Conservation (phyloP, 202 grass and related monocot genomes). For the Schoenoplectus triqueter region DNA sequence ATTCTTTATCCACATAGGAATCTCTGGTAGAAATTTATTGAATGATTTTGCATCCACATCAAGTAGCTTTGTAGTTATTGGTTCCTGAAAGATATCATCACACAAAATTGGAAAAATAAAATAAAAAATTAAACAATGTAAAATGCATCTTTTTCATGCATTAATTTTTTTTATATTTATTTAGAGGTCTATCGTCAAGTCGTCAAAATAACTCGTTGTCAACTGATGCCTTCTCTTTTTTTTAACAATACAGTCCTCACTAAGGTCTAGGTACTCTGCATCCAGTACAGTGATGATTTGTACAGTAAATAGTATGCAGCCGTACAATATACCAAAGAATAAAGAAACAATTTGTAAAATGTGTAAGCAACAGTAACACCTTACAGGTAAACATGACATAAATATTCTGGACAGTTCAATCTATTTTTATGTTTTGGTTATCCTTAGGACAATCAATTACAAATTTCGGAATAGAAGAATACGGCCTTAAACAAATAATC, state of each 20-base stretch:
- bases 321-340: constrained; percentile 4
- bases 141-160: constrained; percentile 17
- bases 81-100: constrained; percentile 61
- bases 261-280: background rate
- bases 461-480: background rate
- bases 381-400: background rate
- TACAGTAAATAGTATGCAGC: background rate
- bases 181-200: too few relatives aligned
- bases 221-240: too few relatives aligned
- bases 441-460: background rate
- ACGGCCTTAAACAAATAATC: background rate
- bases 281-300: background rate
- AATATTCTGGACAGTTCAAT: constrained; percentile 2
- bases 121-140: background rate
- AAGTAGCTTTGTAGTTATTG: constrained; percentile 56
- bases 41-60: constrained; percentile 67
- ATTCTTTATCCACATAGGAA: constrained; percentile 89
- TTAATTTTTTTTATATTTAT: background rate
- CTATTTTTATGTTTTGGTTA: background rate
- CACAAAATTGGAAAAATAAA: background rate
- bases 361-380: background rate
- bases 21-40: constrained; percentile 57
- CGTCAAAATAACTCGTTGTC: too few relatives aligned
- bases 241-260: background rate
- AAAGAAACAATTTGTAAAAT: background rate